Percentiles rank a stretch among this genome's conserved stretches.
Conservation (phyloP, 2,329 filamentous ascomycete genomes). For the Samsoniella hepiali region DNA sequence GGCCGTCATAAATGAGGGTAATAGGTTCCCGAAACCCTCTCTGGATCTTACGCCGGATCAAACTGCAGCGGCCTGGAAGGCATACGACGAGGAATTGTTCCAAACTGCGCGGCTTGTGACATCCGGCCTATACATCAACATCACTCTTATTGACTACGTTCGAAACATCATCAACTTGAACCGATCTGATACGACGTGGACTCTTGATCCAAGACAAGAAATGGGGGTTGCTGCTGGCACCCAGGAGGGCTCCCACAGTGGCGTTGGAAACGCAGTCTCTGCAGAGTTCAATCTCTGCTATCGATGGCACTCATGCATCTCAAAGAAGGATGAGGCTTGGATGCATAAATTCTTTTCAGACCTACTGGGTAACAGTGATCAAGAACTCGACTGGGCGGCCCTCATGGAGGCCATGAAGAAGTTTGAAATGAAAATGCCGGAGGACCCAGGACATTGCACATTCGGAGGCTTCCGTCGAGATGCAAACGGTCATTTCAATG, state of each 20-base stretch:
- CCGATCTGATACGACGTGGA: constrained; percentile 68
- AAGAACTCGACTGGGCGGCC: constrained; percentile 39
- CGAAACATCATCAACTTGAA: constrained; percentile 67
- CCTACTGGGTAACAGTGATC: constrained; percentile 51
- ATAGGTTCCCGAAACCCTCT: constrained; percentile 67
- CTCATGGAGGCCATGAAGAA: constrained; percentile 62
- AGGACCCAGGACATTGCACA: constrained; percentile 57
- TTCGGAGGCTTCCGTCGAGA: constrained; percentile 66
- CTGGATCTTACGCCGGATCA: constrained; percentile 48
- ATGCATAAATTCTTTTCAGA: constrained; percentile 65
- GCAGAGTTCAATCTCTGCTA: constrained; percentile 89
- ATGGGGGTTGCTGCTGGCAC: constrained; percentile 56
- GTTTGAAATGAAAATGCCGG: constrained; percentile 62
- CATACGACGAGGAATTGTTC: constrained; percentile 75
- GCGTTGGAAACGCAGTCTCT: constrained; percentile 78
- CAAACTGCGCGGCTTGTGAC: constrained; percentile 75
- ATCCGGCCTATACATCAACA: constrained; percentile 73
- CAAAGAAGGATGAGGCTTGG: constrained; percentile 74
- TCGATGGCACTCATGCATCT: constrained; percentile 80
- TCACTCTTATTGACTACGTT: constrained; percentile 74
- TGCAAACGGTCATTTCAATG: constrained; percentile 64
- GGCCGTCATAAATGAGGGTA: constrained; percentile 80
- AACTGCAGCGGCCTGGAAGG: constrained; percentile 54
- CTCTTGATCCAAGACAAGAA: constrained; percentile 70
- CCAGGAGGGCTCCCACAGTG: constrained; percentile 59